Evolutionary conservation across 2,329 filamentous ascomycete genomes (phyloP), one percentile per base, ranked within the genome.

Genomic region (Sphaerulina musiva): DNA sequence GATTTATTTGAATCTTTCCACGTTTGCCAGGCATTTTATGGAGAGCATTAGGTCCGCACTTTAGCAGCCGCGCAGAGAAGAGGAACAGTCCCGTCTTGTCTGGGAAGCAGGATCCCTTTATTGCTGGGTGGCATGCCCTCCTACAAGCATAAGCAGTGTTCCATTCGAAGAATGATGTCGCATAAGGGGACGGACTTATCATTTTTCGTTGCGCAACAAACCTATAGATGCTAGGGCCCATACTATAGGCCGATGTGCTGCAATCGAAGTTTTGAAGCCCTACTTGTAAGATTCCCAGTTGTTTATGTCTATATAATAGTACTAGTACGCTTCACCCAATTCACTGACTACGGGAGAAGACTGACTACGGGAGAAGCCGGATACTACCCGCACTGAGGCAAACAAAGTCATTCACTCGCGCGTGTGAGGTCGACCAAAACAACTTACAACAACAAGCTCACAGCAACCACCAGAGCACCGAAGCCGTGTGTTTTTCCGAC

Each of bases 171-270:
- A 38, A 38, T 38, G 34, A n/a, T 38, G 34, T 11, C 10, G 34
- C 12, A 10, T 9, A 38, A 3, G 39, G 26, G 39, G 26, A 20
- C 47, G 39, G 47, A 31, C 17, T 55, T 12, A 1, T 38, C 34
- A 38, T 44, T 34, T 51, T 40, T 11, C 29, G 36, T 46, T 39
- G 38, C 47, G 47, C 47, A 42, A 39, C 47, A 49, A 42, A 32
- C 26, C 31, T 49, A 42, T 38, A 49, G 47, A 41, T 49, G 47
- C 41, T 49, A 38, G 38, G 47, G 38, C 47, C 47, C 38, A 42
- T 31, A 38, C 20, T 23, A 41, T 49, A 41, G 47, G 38, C 38
- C 38, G 39, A 29, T 48, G 23, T 34, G 31, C 40, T 49, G 38
- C 36, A 49, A 49, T 39, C 20, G 31, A 31, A 29, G 14, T 42